Evolutionary conservation across 225 moss, liverwort and hornwort species (phyloP).

Genomic region (Pseudoscleropodium purum): DNA sequence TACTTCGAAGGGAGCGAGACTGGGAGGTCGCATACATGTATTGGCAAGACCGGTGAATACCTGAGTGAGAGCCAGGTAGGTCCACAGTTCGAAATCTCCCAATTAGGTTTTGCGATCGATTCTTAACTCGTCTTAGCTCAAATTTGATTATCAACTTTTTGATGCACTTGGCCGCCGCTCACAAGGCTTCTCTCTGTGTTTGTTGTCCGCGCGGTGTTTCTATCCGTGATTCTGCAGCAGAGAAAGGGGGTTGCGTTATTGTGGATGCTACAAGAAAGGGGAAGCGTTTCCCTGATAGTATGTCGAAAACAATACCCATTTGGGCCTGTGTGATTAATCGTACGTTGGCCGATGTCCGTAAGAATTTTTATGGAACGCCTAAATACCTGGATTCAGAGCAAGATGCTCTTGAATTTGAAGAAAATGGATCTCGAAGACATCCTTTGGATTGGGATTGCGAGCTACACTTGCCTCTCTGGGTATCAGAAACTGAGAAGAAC

Average conservation of each 20-base stretch:
- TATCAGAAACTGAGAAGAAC: slow-evolving; percentile 74
- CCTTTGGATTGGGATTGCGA: slow-evolving; percentile 58
- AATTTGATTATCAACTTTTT: neutral
- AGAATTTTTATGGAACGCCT: neutral
- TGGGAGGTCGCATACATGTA: slow-evolving; percentile 3
- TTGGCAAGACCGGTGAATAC: slow-evolving; percentile 26
- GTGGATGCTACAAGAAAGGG: slow-evolving; percentile 97
- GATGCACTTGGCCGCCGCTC: neutral
- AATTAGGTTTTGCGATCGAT: neutral
- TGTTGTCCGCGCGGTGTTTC: neutral
- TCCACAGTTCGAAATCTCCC: neutral
- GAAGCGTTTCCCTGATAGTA: slow-evolving; percentile 91
- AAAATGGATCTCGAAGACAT: neutral
- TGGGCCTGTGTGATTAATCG: slow-evolving; percentile 92
- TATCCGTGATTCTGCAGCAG: slow-evolving; percentile 43
- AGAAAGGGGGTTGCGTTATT: slow-evolving; percentile 84
- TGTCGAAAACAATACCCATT: slow-evolving; percentile 95
- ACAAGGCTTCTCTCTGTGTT: neutral
- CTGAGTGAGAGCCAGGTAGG: slow-evolving; percentile 42
- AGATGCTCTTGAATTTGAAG: neutral
- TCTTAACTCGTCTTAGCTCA: neutral
- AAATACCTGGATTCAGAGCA: neutral
- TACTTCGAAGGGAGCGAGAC: neutral
- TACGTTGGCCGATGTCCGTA: slow-evolving; percentile 47
- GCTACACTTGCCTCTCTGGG: slow-evolving; percentile 77